Evolutionary conservation across 2,329 filamentous ascomycete species (phyloP), one percentile per base, ranked within the genome.

Genomic region (Myriosclerotinia duriaeana): DNA sequence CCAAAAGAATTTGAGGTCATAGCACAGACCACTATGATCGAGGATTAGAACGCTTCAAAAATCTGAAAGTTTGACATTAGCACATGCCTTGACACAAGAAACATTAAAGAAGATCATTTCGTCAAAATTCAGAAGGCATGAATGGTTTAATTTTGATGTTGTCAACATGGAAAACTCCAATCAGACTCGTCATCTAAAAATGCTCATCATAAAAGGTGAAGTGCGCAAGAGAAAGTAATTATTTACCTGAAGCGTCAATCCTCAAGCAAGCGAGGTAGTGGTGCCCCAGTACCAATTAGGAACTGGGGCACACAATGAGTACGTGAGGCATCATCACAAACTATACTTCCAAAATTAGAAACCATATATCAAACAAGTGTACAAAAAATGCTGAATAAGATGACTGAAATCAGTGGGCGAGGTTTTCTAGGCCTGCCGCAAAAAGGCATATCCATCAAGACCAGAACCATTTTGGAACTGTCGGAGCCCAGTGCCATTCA

Each of bases 391-490:
- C 3, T 38, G 52, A 58, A 58, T 20, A 34, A 40, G n/a, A 65
- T 64, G 66, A 71, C 70, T 73, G 73, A 69, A 76, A 81, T 96
- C 93, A 96, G 93, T 94, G 91, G 93, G 91, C 92, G 88, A 96
- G 93, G 93, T 96, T 97, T 97, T 96, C 92, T 96, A 97, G 92
- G 93, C 93, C 92, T 96, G 92, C 91, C 92, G 80, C 92, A 91
- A 91, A 85, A 81, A 77, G 91, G 92, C 92, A 87, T 90, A 86
- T 87, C 93, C 91, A 83, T 93, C 92, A 92, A 87, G 82, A 79
- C 69, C 72, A 74, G 73, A 53, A 69, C 65, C 69, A 56, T 67
- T 67, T 60, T 66, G 50, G 78, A 83, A 80, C 80, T 82, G 79
- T 96, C 92, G 89, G 93, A 94, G 93, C 93, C 93, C 93, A 97